Evolutionary conservation across 345 rosid species (phyloP), one percentile per base, ranked within the genome.

Genomic region (Populus davidiana): DNA sequence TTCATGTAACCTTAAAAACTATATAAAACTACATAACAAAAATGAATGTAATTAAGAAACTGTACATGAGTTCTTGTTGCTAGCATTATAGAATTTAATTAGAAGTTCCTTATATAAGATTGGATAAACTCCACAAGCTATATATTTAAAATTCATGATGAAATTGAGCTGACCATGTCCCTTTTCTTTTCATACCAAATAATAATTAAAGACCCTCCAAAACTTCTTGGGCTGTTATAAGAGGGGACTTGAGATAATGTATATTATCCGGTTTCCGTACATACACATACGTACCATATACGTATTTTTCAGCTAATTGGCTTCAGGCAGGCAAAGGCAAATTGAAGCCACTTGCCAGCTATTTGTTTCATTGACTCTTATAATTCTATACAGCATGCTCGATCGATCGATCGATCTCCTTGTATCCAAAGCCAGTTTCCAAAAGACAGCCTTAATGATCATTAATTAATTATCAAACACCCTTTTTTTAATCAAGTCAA

Each of bases 331-430:
- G 43, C 18, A 71, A 35, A 35, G 33, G 75, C 20, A 61, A 52
- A 38, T 52, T 0, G 10, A 52, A 39, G 56, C 29, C 12, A 36
- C 25, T 21, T 56, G 67, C 49, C 23, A 3, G 14, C 4, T 59
- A 14, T 59, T 11, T 73, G 39, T 49, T 62, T 33, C 68, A 62
- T 73, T 73, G 76, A 41, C 56, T 56, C 44, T 63, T 62, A 16
- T 36, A 36, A 72, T 54, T 72, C 25, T 17, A 71, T 23, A 23
- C 4, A 10, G 44, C 44, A 41, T 41, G 12, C 9, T 8, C 12
- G 44, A 41, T 41, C 5, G 36, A 33, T 33, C 35, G 31, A 2
- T 33, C 36, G 33, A 31, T 33, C 36, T 33, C 36, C 36, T 33
- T 69, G 9, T 20, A 69, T 8, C 59, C 23, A 27, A 43, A 70